Evolutionary conservation across 768 basidiomycete genomes (phyloP), one percentile per base, ranked within the genome.

Genomic region (Russula olivacea): DNA sequence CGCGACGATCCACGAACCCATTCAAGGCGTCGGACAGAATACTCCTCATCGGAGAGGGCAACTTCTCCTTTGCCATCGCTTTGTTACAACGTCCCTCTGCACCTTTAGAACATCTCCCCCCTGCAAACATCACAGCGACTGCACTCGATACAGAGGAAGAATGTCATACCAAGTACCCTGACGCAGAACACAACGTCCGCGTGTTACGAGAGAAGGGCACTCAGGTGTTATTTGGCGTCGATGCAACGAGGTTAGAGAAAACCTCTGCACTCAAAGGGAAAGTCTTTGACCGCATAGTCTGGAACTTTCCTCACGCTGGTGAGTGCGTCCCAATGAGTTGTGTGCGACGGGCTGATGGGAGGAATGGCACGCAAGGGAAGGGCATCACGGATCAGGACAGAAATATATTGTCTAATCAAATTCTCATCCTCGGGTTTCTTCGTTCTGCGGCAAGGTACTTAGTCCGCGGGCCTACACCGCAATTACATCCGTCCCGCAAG

Each of bases 271-370:
- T 95, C 51, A 89, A 84, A 65, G 83, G 82, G 45, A 76, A 77
- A 65, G 81, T 75, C 59, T 89, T 88, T 82, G 88, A 93, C 74
- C 83, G 82, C 64, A 81, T 98, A 61, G 84, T 91, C 8, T 98
- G 93, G 87, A 97, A 98, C 72, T 98, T 98, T 72, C 96, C 96
- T 62, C 96, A 98, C 76, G 89, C 89, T 69, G 95, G 95, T 91
- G 69, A 52, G 58, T 21, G n/a, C 9, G 25, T 28, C 25, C 23
- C 30, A 10, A 40, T 52, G 53, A 25, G 63, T 7, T 36, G 34
- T 2, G 14, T 54, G 48, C 3, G 28, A 40, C 34, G 38, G 7
- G 21, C 54, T 61, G 25, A 58, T 52, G 63, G 63, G 25, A 70
- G 54, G 23, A 61, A 25, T n/a, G 53, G 19, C 21, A 50, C 32